A percentile compares a stretch with the other conserved stretches of the same genome.
phyloP scores from a whole-genome alignment of 2,329 filamentous ascomycete species.

The Claviceps fusiformis region DNA sequence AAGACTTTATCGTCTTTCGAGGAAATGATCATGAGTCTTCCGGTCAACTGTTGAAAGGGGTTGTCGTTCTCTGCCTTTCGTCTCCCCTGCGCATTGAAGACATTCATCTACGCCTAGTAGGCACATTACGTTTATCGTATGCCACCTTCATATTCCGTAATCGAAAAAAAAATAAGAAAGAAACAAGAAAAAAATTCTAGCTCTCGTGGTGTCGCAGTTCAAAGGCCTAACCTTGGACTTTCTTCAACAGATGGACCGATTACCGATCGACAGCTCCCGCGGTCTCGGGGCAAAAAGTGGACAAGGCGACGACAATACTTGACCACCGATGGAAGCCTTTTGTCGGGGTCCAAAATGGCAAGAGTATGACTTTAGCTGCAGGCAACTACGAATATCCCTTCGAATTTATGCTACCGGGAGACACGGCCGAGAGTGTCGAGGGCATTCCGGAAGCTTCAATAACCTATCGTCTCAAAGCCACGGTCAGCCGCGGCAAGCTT shows the following conservation, averaged over 20 bases:
- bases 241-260: constrained; percentile 33
- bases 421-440: constrained; percentile 76
- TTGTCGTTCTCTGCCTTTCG: constrained; percentile 59
- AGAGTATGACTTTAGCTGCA: constrained; percentile 46
- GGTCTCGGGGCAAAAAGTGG: constrained; percentile 44
- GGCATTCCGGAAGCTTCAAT: constrained; percentile 77
- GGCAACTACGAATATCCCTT: constrained; percentile 82
- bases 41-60: constrained; percentile 61
- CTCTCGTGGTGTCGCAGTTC: neutral
- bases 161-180: neutral
- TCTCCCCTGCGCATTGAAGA: constrained; percentile 58
- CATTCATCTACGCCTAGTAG: constrained; percentile 57
- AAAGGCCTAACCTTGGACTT: constrained; percentile 5
- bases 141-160: constrained; percentile 13
- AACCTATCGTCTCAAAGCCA: constrained; percentile 82
- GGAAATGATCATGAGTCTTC: constrained; percentile 63
- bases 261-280: constrained; percentile 40
- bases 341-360: constrained; percentile 35
- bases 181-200: neutral
- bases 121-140: constrained; percentile 52
- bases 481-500: constrained; percentile 74
- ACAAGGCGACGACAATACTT: constrained; percentile 46
- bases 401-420: constrained; percentile 57
- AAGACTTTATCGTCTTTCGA: constrained; percentile 67
- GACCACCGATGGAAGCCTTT: constrained; percentile 59